Base-by-base conservation (phyloP, 1,139 yeast species). In the Yamadazyma triangularis region DNA sequence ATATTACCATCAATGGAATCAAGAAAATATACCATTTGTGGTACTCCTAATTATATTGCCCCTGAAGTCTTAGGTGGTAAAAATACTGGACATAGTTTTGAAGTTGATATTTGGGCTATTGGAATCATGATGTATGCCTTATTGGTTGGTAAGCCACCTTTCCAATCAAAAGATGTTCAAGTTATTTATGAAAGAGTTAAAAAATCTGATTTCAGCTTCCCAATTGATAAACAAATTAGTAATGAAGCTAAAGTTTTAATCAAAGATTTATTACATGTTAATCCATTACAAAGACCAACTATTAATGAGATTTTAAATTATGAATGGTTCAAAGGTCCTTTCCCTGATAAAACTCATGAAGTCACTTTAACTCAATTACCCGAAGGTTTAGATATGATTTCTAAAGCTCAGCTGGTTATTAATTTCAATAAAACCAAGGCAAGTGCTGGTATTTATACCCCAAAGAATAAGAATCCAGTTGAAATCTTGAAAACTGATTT, bases 31-130 rank as follows among this genome's bases (percentile, higher is more conserved):
- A 89, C 98, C 30, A 86, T 91, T 35, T 91, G 98, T 59, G 98
- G 98, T 34, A 91, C 98, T 11, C 98, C 98, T 38, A 91, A 91
- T 60, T 91, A 91, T 56, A 91, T 91, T 53, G 96, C 97, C 0
- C 98, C 98, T 8, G 98, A 91, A 60, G 95, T 91, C 11, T 68
- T 91, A 42, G 85, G 88, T 29, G 95, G 96, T 16, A 86, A 87
- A 50, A 76, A 82, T 19, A 97, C 96, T 4, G 48, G 48, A 8
- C 97, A 91, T 58, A 79, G 94, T 35, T 88, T 79, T 52, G 96
- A 88, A 56, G 96, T 88, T 25, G 98, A 91, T 56, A 77, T 87
- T 44, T 91, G 98, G 98, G 94, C 97, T 6, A 79, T 88, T 46
- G 98, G 98, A 39, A 86, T 91, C 38, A 91, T 91, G 87, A 71